Percentiles rank a stretch among this genome's conserved stretches.
Evolutionary conservation across 208 protist genomes (phyloP).

Genomic region (Naegleria fowleri): DNA sequence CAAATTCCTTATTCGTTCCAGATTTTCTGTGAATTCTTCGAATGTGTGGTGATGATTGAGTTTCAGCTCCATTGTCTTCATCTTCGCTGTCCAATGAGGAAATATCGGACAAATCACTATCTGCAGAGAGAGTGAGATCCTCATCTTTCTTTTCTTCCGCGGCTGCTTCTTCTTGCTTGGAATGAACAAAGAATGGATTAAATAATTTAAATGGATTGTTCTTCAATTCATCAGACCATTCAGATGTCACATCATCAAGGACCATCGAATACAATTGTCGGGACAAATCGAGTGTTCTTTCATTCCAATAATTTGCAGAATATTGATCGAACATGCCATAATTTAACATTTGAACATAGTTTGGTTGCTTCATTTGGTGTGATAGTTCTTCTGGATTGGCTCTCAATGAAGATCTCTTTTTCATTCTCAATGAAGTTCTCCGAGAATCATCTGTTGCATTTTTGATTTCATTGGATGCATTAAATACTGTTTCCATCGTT

Average conservation of each 20-base stretch:
- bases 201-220: not conserved
- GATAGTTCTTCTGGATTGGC: not conserved
- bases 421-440: not conserved
- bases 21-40: not conserved
- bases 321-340: not conserved
- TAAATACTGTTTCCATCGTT: not conserved
- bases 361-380: not conserved
- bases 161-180: not conserved
- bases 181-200: not conserved
- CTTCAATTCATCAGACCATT: not conserved
- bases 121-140: not conserved
- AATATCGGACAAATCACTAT: not conserved
- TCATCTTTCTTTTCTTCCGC: not conserved
- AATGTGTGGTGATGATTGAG: not conserved
- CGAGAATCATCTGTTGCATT: not conserved
- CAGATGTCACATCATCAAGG: not conserved
- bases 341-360: not conserved
- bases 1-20: not conserved
- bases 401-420: not conserved
- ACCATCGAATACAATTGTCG: not conserved
- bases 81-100: not conserved
- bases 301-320: not conserved
- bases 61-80: not conserved
- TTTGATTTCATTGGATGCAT: not conserved
- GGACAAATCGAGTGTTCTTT: not conserved